Evolutionary conservation across 345 rosid species (phyloP).

Genomic region (Lumnitzera racemosa): DNA sequence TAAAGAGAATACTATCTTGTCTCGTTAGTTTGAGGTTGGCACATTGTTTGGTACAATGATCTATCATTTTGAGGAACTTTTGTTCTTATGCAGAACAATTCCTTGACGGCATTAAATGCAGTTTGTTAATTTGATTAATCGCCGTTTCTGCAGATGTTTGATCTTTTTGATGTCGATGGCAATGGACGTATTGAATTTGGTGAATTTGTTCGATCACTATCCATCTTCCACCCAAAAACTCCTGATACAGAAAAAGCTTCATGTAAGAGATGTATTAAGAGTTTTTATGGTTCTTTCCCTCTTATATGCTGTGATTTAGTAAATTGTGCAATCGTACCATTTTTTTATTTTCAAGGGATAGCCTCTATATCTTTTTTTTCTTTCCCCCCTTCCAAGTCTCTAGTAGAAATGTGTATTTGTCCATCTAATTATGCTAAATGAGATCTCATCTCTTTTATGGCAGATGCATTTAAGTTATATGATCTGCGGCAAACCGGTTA

Average conservation of each 20-base stretch:
- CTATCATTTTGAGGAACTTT: neutral
- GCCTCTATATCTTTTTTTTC: neutral
- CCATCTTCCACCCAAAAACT: slow-evolving; percentile 22
- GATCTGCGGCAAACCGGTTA: slow-evolving; percentile 26
- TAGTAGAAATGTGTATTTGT: neutral
- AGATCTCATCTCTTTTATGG: neutral
- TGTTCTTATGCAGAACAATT: neutral
- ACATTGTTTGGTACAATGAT: too few species aligned
- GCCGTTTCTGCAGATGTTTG: slow-evolving; percentile 12
- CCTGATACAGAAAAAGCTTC: slow-evolving; percentile 11
- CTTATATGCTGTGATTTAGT: too few species aligned
- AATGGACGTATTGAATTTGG: slow-evolving; percentile 20
- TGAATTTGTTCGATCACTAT: slow-evolving; percentile 20
- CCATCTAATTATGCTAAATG: neutral
- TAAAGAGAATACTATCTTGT: too few species aligned
- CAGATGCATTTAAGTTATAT: slow-evolving; percentile 23
- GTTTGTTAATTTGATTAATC: neutral
- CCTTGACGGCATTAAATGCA: too few species aligned
- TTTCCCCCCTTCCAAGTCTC: neutral
- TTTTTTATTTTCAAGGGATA: neutral
- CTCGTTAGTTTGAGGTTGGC: too few species aligned
- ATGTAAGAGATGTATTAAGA: slow-evolving; percentile 7
- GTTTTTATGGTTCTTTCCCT: too few species aligned
- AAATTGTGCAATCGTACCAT: too few species aligned
- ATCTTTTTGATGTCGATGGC: slow-evolving; percentile 19